Evolutionary conservation across 2,329 filamentous ascomycete genomes (phyloP), one percentile per base, ranked within the genome.

Genomic region (Geoglossum cookeanum): DNA sequence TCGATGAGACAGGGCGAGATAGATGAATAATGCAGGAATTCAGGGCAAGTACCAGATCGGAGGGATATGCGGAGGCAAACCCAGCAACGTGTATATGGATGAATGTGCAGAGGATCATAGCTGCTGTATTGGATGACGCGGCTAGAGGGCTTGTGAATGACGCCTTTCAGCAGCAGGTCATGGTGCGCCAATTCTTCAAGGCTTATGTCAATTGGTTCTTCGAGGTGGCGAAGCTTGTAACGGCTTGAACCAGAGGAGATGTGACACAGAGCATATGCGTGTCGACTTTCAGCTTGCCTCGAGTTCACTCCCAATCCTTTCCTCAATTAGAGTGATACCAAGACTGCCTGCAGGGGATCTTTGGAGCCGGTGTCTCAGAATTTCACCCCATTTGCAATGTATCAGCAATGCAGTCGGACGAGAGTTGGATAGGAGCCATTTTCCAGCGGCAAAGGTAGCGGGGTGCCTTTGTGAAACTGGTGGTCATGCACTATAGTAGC

Each of bases 271-370:
- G 49, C 49, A 37, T 53, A 22, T 53, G 49, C 13, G 32, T 53
- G 11, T 53, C 30, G 30, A 35, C 49, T 53, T 37, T 53, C 49
- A 53, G 49, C 49, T 53, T 35, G 7, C 15, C 49, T 53, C 30
- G 49, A 53, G 49, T 53, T 53, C 49, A 53, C 30, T 53, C 49
- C 27, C 30, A 53, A 37, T 53, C 15, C 49, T 37, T n/a, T 53
- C 30, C 22, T 17, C 49, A 53, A 37, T 53, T 53, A 37, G 9
- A n/a, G 27, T 22, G 15, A 53, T 35, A 37, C 15, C 30, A 32
- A 53, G 49, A 35, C 49, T 35, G 30, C 15, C 49, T 53, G 44
- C 44, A 47, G 3, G 44, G 44, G 39, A 47, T 47, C 44, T 47
- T 47, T 9, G 44, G 22, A 27, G 7, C 44, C 44, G 1, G 44